Evolutionary conservation across 306 rosid genomes (phyloP).

Genomic region (Canavalia ensiformis): DNA sequence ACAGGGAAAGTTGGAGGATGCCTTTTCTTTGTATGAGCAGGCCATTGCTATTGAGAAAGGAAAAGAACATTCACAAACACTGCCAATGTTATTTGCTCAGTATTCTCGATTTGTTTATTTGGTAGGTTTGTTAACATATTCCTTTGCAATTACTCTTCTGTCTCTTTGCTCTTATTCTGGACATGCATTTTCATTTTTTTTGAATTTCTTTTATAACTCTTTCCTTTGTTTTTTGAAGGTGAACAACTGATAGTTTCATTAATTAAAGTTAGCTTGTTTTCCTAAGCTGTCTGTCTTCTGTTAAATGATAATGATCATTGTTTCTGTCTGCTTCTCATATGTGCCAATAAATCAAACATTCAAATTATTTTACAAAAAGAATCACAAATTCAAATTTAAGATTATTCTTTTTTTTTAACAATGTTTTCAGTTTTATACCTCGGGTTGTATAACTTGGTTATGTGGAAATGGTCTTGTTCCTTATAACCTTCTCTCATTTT

Average conservation of each 20-base stretch:
- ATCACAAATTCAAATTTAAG: neutral
- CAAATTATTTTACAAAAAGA: slow-evolving; percentile 6
- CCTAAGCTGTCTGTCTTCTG: neutral
- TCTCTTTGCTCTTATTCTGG: neutral
- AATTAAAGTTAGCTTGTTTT: slow-evolving; percentile 17
- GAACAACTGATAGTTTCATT: neutral
- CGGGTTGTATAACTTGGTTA: neutral
- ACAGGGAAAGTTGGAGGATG: slow-evolving; percentile 91
- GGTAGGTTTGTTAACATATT: slow-evolving; percentile 63
- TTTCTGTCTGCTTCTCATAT: neutral
- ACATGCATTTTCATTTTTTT: slow-evolving; percentile 2
- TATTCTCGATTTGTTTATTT: slow-evolving; percentile 84
- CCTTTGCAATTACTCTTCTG: slow-evolving; percentile 8
- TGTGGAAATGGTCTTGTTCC: slow-evolving; percentile 17
- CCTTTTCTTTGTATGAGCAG: slow-evolving; percentile 84
- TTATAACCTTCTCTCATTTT: slow-evolving; percentile 34
- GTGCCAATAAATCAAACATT: slow-evolving; percentile 14
- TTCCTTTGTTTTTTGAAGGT: slow-evolving; percentile 10
- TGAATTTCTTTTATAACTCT: neutral
- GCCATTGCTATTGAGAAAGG: slow-evolving; percentile 97
- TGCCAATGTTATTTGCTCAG: slow-evolving; percentile 88
- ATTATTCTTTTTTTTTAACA: neutral
- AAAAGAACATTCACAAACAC: slow-evolving; percentile 89
- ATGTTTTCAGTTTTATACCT: slow-evolving; percentile 8
- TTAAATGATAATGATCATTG: neutral